These are phyloP conservation scores for Gentiana straminea DNA, from an alignment of 257 asterid genomes.

Conservation along the genomic window DNA sequence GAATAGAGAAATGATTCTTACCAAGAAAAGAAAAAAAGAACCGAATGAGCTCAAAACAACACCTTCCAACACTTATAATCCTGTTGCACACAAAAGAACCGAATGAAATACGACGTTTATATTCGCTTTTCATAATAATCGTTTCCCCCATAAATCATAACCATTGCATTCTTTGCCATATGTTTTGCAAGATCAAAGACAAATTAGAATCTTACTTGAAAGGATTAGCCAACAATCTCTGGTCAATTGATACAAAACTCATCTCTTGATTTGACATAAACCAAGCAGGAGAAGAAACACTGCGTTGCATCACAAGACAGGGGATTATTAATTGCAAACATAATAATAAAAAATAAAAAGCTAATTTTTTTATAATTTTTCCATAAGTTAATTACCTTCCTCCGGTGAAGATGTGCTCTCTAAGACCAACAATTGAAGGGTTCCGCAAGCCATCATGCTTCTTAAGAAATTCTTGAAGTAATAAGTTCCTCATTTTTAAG, in stretches of 20 bases:
- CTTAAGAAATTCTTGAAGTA: slow-evolving; percentile 80
- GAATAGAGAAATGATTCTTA: too few species aligned
- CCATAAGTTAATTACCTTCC: slow-evolving; percentile 25
- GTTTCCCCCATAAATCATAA: neutral
- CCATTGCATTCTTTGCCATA: too few species aligned
- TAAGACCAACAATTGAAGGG: slow-evolving; percentile 85
- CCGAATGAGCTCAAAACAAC: too few species aligned
- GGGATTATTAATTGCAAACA: slow-evolving; percentile 6
- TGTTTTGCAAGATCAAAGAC: too few species aligned
- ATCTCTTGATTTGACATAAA: slow-evolving; percentile 96
- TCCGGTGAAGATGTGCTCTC: slow-evolving; percentile 98
- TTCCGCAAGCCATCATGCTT: slow-evolving; percentile 68
- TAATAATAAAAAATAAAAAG: neutral
- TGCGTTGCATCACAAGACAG: slow-evolving; percentile 31
- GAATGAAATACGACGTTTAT: too few species aligned
- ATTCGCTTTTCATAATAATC: too few species aligned
- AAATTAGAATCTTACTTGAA: slow-evolving; percentile 48
- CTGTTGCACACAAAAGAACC: too few species aligned
- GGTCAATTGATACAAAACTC: slow-evolving; percentile 91
- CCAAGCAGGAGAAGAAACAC: slow-evolving; percentile 99
- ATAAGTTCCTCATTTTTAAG: slow-evolving; percentile 81
- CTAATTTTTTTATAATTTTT: neutral
- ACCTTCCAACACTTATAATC: too few species aligned
- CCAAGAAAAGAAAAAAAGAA: too few species aligned
- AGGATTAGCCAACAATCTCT: slow-evolving; percentile 85